Base-by-base conservation (phyloP, 1,284 basidiomycete genomes). In the Psilocybe mexicana region DNA sequence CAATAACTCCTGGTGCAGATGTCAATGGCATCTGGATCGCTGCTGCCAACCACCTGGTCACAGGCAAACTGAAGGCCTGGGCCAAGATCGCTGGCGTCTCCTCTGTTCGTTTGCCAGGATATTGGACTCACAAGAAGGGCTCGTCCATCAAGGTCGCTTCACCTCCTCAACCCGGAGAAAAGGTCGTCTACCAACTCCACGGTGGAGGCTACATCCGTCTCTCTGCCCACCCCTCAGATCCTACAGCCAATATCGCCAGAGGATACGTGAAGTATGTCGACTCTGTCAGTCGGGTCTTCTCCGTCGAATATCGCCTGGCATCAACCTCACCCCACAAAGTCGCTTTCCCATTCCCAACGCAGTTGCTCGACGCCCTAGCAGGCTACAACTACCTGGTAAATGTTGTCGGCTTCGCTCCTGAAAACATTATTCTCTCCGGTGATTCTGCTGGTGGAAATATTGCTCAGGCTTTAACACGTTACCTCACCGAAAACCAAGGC, bases 381-480 rank as follows among this genome's bases (percentile, higher is more conserved):
- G 83, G 82, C 0, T 89, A 88, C 67, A 72, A 77, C 53, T 85
- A 88, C 64, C 79, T 88, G 6, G 77, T 87, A 35, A 71, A 79
- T 45, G 69, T 65, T 1, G 72, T 82, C 26, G 78, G 79, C 0
- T 80, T 86, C 60, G 65, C 76, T 1, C 79, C 84, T 6, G 69
- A 75, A 7, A 78, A 88, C 65, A 85, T 92, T 62, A 75, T 88
- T 48, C 54, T 93, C 18, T 78, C 76, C 12, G 90, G 89, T 0
- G 89, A 92, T 67, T 87, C 85, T 11, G 88, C 90, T 0, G 91
- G 90, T 2, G 90, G 81, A 1, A 89, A 90, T 67, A 77, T 92
- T 23, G 85, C 83, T 0, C 74, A 86, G 26, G 86, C 87, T 0
- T 72, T 85, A 12, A 74, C 72, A 3, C 78, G 81, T 12, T 85